Evolutionary conservation across 2,329 filamentous ascomycete species (phyloP), one percentile per base, ranked within the genome.

Genomic region (Hypoxylon sp.): DNA sequence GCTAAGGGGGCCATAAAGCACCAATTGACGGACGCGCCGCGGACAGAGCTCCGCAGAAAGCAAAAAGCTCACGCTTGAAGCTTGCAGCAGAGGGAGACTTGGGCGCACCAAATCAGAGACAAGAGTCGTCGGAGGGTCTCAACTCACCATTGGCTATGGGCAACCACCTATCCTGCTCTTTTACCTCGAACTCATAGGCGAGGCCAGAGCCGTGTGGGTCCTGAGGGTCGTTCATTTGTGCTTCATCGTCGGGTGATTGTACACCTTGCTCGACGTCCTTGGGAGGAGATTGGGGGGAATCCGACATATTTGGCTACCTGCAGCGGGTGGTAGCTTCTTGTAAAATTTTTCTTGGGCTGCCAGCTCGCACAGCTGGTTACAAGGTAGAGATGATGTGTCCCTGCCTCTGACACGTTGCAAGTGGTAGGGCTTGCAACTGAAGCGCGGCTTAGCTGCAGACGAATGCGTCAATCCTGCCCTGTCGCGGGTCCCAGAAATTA

Each of bases 91-190:
- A 67, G 63, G 57, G 65, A 67, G 72, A 71, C 68, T 69, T 69
- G 72, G 71, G 71, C 72, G 73, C 77, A 77, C 76, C 64, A 79
- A 80, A 79, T 79, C 76, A 78, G 73, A 73, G 62, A 63, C 55
- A 60, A 61, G 61, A 63, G 63, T 63, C 62, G 55, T 61, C 60
- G 66, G 63, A 64, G 62, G 66, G 62, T 62, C 62, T 67, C 75
- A 94, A 66, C 94, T 84, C 84, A 99, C 94, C 94, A 91, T 99
- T 99, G 78, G 94, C 94, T 84, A 99, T 99, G 73, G 94, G 94
- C 73, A 99, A 84, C 94, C 94, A 99, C 82, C 94, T 83, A 78
- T 99, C 94, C 78, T 99, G 94, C 78, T 99, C 94, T 82, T 97
- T 97, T 76, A 97, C 93, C 78, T 97, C 93, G 73, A 97, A 96